Base-by-base conservation (phyloP, 768 basidiomycete species). In the Lentinula sp. region DNA sequence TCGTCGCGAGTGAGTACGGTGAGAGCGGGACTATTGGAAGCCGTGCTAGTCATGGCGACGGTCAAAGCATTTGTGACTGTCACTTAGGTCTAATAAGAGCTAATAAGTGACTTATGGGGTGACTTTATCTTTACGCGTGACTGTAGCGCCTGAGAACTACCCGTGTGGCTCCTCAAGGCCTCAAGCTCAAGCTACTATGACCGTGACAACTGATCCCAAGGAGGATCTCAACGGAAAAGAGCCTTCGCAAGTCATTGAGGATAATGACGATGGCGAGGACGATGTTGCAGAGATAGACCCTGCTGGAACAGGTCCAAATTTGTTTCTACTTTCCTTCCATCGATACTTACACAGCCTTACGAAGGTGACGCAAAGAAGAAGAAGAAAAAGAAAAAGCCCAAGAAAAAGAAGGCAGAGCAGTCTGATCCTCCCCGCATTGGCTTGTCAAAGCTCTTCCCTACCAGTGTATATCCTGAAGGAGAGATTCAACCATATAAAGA, bases 301-400 rank as follows among this genome's bases (percentile, higher is more conserved):
- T 59, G 36, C 61, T 4, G 12, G 8, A 6, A 51, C 50, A 39
- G 48, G 43, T 35, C 56, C 45, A 9, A 42, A 56, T 41, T 4
- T 7, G 20, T 56, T 28, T 23, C 41, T 35, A 52, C 18, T 36
- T 12, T 9, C n/a, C 4, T n/a, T 28, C 7, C 23, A 16, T 59
- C n/a, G 33, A 35, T 18, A 51, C 41, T 62, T 7, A 49, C 37
- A 13, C 59, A 23, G 36, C 51, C 20, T 1, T 60, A 28, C 28
- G 4, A 28, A 79, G 85, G 80, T 20, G 85, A 86, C 48, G 78
- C 69, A 57, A 86, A 86, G 73, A 90, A 86, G 72, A 95, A 93
- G 74, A 96, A 96, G 79, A 98, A 95, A 71, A 93, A 95, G 76
- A 96, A 93, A 74, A 95, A 93, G 72, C 76, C 90, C 61, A 94